These are phyloP conservation scores for Candida chilensis DNA, from an alignment of 805 yeast species.

Conservation along the genomic window DNA sequence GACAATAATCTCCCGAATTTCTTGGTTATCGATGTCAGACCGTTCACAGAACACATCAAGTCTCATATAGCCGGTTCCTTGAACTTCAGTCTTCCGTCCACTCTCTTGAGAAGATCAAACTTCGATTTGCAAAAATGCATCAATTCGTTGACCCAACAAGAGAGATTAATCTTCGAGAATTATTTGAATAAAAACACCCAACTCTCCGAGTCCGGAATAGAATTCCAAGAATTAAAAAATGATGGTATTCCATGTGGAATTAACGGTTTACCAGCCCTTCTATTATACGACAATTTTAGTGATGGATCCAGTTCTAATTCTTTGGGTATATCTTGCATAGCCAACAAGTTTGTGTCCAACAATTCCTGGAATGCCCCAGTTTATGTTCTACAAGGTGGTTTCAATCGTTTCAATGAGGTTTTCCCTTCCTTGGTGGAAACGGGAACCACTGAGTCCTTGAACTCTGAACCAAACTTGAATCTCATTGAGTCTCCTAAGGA, in stretches of 20 bases:
- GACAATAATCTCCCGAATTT: no score
- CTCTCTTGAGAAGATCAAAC: slow-evolving; percentile 66
- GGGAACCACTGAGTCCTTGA: not conserved
- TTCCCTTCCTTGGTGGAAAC: slow-evolving; percentile 14
- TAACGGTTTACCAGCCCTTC: slow-evolving; percentile 26
- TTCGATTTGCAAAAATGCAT: slow-evolving; percentile 59
- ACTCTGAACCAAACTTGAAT: no score
- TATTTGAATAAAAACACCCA: slow-evolving; percentile 15
- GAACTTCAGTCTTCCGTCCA: slow-evolving; percentile 84
- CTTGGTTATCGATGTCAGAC: slow-evolving; percentile 69
- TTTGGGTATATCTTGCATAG: slow-evolving; percentile 31
- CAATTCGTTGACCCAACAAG: slow-evolving; percentile 47
- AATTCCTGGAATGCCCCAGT: slow-evolving; percentile 28
- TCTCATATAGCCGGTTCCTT: slow-evolving; percentile 52
- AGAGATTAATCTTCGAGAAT: slow-evolving; percentile 28
- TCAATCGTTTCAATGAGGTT: slow-evolving; percentile 19
- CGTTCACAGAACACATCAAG: slow-evolving; percentile 64
- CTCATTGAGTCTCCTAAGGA: no score
- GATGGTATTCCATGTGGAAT: slow-evolving; percentile 10
- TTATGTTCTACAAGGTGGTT: slow-evolving; percentile 32
- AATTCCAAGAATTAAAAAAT: slow-evolving; percentile 1
- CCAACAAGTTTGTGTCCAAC: slow-evolving; percentile 35
- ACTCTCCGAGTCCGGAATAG: slow-evolving; percentile 4
- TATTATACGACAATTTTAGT: slow-evolving; percentile 42
- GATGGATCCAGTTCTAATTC: slow-evolving; percentile 18